phyloP scores from a whole-genome alignment of 2,329 filamentous ascomycete species.

The Fusarium sp. region DNA sequence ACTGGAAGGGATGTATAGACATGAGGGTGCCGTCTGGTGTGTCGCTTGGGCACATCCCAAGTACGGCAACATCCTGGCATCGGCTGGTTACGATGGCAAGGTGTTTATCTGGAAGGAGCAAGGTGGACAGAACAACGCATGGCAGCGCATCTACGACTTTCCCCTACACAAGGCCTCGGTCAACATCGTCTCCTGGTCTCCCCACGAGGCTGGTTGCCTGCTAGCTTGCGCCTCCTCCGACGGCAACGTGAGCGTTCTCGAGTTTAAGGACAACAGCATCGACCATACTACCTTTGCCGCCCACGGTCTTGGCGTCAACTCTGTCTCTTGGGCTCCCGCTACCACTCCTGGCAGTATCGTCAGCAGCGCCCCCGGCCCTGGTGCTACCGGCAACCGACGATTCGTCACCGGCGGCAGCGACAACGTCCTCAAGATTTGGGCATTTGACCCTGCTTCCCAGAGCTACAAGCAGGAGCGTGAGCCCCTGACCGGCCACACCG shows the following conservation, averaged over 20 bases:
- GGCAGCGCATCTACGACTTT: conserved; percentile 94
- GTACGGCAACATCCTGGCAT: conserved; percentile 97
- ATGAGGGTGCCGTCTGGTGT: conserved; percentile 98
- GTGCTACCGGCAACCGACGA: conserved; percentile 76
- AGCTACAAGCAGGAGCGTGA: conserved; percentile 74
- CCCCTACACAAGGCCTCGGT: conserved; percentile 95
- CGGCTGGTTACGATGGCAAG: conserved; percentile 96
- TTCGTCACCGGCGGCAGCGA: conserved; percentile 97
- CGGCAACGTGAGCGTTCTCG: conserved; percentile 92
- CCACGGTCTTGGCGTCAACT: conserved; percentile 95
- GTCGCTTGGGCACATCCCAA: conserved; percentile 99
- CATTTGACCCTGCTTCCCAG: conserved; percentile 76
- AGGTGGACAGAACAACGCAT: conserved; percentile 68
- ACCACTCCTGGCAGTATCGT: conserved; percentile 88
- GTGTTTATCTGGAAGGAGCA: conserved; percentile 99
- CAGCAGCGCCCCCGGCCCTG: conserved; percentile 75
- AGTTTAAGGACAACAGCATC: conserved; percentile 97
- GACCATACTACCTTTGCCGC: conserved; percentile 91
- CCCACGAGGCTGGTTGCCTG: conserved; percentile 94
- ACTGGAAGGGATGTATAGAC: conserved; percentile 66
- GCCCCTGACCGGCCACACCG: conserved; percentile 84
- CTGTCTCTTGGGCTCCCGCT: conserved; percentile 93
- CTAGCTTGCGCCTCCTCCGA: conserved; percentile 96
- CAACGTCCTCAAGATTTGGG: conserved; percentile 94
- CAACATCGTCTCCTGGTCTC: conserved; percentile 98